These are phyloP conservation scores for Staphylotrichum longicolle DNA, from an alignment of 495 filamentous ascomycete species.

Conservation along the genomic window DNA sequence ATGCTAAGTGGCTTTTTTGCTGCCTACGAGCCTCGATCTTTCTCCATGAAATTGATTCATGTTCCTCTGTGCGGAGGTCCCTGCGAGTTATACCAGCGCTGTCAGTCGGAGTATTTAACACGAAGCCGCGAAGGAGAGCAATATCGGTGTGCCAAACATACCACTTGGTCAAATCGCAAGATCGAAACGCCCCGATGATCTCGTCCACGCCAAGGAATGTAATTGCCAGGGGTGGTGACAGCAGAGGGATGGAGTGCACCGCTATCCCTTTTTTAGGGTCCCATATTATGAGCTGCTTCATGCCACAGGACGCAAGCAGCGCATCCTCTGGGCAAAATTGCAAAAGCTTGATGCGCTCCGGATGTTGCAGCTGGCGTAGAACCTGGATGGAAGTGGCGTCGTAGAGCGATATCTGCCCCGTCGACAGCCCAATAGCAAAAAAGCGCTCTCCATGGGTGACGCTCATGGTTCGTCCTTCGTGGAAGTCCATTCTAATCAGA, in stretches of 20 bases:
- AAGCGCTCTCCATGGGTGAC: slow-evolving; percentile 24
- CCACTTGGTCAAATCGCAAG: slow-evolving; percentile 24
- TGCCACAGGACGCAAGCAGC: slow-evolving; percentile 27
- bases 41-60: too few relatives aligned
- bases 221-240: slow-evolving; percentile 10
- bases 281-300: slow-evolving; percentile 25
- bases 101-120: too few relatives aligned
- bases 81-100: too few relatives aligned
- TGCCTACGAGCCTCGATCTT: too few relatives aligned
- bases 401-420: slow-evolving; percentile 31
- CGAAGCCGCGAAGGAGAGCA: too few relatives aligned
- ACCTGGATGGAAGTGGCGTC: slow-evolving; percentile 27
- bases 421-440: slow-evolving; percentile 35
- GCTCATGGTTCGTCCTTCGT: slow-evolving; percentile 21
- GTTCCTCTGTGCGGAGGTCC: too few relatives aligned
- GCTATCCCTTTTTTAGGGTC: slow-evolving; percentile 20
- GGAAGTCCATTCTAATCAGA: slow-evolving; percentile 29
- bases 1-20: too few relatives aligned
- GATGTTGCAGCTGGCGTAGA: slow-evolving; percentile 21
- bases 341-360: slow-evolving; percentile 27
- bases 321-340: slow-evolving; percentile 21
- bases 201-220: slow-evolving; percentile 19
- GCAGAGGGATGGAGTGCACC: slow-evolving; percentile 18
- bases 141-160: neutral
- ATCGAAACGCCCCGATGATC: slow-evolving; percentile 23